phyloP scores from a whole-genome alignment of 1,139 yeast species.

The Magnusiomyces sp. region DNA sequence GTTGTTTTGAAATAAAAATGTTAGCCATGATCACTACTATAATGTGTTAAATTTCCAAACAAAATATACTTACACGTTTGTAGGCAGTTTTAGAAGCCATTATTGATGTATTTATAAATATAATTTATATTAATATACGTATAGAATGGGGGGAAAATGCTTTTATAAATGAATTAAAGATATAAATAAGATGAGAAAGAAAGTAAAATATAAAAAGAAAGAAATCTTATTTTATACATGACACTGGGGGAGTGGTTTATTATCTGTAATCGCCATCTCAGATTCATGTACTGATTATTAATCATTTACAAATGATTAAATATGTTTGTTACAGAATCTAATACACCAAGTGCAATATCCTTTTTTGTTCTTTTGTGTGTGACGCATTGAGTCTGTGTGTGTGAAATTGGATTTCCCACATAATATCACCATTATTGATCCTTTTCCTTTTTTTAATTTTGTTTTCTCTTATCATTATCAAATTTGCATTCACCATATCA shows the following conservation, averaged over 20 bases:
- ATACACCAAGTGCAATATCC: too few relatives aligned
- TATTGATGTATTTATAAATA: background rate
- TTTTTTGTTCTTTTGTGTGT: too few relatives aligned
- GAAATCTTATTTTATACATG: too few relatives aligned
- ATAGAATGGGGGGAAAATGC: background rate
- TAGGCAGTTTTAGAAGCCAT: constrained; percentile 34
- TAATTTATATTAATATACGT: background rate
- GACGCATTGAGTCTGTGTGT: too few relatives aligned
- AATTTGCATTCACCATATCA: background rate
- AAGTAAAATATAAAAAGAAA: background rate
- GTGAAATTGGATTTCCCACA: background rate
- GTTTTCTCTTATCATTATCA: background rate
- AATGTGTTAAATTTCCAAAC: constrained; percentile 1
- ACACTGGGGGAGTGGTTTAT: too few relatives aligned
- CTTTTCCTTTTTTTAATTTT: background rate
- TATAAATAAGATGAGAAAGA: background rate
- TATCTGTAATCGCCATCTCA: too few relatives aligned
- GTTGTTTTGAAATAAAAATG: background rate
- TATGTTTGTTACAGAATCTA: too few relatives aligned
- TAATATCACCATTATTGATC: background rate
- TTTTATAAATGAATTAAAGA: background rate
- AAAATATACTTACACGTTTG: constrained; percentile 25
- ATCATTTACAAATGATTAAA: too few relatives aligned
- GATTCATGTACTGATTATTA: too few relatives aligned
- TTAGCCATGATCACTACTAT: background rate